A percentile compares a stretch with the other conserved stretches of the same genome.
These are phyloP conservation scores for Friedmanniomyces endolithicus DNA, from an alignment of 495 filamentous ascomycete species.

Conservation along the genomic window DNA sequence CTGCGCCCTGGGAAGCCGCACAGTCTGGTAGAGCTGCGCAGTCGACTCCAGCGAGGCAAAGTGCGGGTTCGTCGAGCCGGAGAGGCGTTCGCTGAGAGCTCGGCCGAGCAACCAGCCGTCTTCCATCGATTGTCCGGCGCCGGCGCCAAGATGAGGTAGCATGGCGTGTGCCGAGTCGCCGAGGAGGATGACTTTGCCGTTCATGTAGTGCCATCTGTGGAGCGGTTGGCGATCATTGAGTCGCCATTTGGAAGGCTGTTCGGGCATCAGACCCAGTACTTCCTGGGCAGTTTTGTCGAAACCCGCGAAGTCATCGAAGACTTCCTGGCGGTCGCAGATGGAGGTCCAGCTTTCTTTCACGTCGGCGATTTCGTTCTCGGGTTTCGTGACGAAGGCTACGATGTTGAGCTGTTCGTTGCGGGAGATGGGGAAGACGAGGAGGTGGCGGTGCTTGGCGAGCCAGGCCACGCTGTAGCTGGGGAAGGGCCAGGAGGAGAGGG, in stretches of 20 bases:
- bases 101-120: constrained; percentile 32
- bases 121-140: constrained; percentile 32
- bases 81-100: constrained; percentile 24
- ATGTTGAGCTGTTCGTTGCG: constrained; percentile 18
- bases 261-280: constrained; percentile 24
- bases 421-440: constrained; percentile 18
- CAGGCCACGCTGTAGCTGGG: constrained; percentile 14
- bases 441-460: constrained; percentile 19
- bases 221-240: constrained; percentile 34
- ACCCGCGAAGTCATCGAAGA: constrained; percentile 28
- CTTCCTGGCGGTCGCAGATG: constrained; percentile 27
- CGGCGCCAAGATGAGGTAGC: constrained; percentile 30
- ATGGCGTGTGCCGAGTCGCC: constrained; percentile 39
- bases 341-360: constrained; percentile 20
- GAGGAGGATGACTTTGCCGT: constrained; percentile 30
- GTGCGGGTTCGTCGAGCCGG: not conserved
- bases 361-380: constrained; percentile 11
- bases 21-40: constrained; percentile 32
- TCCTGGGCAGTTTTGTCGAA: constrained; percentile 24
- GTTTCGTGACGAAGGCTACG: constrained; percentile 19
- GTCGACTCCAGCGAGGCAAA: constrained; percentile 22
- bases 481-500: constrained; percentile 11
- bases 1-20: constrained; percentile 32
- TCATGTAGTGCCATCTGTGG: constrained; percentile 28
- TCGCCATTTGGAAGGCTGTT: constrained; percentile 31